phyloP scores from a whole-genome alignment of 306 rosid genomes.

The Cucumis cinereus region DNA sequence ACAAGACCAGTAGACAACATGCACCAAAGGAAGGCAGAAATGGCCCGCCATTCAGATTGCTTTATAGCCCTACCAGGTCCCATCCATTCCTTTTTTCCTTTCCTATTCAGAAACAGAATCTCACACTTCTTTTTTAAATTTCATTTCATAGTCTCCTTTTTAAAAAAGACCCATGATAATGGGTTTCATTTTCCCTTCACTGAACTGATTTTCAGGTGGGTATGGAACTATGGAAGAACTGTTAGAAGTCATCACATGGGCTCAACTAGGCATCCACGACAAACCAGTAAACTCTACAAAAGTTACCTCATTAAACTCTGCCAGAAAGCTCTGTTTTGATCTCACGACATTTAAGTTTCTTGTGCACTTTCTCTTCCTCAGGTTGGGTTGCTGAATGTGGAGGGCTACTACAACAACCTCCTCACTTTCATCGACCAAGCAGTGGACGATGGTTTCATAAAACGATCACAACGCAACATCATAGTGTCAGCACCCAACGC shows the following conservation, averaged over 20 bases:
- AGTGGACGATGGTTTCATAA: constrained; percentile 51
- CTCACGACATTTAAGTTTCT: neutral
- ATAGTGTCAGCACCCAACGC: constrained; percentile 44
- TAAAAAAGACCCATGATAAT: neutral
- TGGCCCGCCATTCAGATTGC: constrained; percentile 59
- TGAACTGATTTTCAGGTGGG: constrained; percentile 27
- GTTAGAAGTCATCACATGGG: constrained; percentile 49
- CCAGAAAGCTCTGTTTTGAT: neutral
- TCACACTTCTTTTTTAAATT: neutral
- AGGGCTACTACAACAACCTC: constrained; percentile 42
- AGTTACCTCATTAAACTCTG: neutral
- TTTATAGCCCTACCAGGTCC: constrained; percentile 55
- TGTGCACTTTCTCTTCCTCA: neutral
- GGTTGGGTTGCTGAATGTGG: constrained; percentile 50
- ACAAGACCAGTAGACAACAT: constrained; percentile 38
- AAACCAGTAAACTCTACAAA: constrained; percentile 28
- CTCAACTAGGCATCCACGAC: constrained; percentile 53
- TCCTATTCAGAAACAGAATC: neutral
- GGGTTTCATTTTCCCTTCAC: neutral
- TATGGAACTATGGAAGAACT: constrained; percentile 51
- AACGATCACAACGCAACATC: constrained; percentile 42
- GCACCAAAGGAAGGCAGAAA: constrained; percentile 62
- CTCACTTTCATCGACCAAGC: constrained; percentile 45
- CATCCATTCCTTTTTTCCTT: constrained; percentile 1
- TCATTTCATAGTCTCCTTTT: neutral